These are phyloP conservation scores for Spergularia bocconei DNA, from an alignment of 148 eudicot genomes.

Conservation along the genomic window DNA sequence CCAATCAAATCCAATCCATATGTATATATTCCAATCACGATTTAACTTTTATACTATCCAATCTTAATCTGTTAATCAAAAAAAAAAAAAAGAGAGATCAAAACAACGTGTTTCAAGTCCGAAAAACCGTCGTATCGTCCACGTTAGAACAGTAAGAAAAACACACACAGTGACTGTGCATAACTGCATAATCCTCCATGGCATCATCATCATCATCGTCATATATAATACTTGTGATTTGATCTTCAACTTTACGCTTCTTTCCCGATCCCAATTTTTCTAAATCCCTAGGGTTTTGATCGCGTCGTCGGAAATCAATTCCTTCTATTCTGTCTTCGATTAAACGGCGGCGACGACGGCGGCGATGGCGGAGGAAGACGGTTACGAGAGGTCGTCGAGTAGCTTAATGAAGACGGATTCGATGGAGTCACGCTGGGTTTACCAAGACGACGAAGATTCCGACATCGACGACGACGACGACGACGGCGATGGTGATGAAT, in stretches of 20 bases:
- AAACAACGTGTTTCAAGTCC: background rate
- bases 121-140: background rate
- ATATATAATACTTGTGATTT: background rate
- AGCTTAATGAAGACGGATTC: conserved; percentile 63
- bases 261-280: background rate
- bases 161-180: background rate
- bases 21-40: background rate
- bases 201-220: background rate
- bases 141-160: background rate
- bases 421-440: conserved; percentile 72
- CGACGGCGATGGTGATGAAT: conserved; percentile 42
- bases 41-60: background rate
- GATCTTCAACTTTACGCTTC: background rate
- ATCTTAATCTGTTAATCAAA: background rate
- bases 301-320: background rate
- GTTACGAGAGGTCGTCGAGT: conserved; percentile 42
- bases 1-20: background rate
- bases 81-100: too few species aligned
- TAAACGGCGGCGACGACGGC: background rate
- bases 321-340: background rate
- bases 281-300: conserved; percentile 20
- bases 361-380: conserved; percentile 35
- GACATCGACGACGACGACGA: conserved; percentile 49
- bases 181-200: background rate
- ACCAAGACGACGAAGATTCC: conserved; percentile 52